Conservation (phyloP, 495 filamentous ascomycete species). For the Lasiosphaeria ovina region DNA sequence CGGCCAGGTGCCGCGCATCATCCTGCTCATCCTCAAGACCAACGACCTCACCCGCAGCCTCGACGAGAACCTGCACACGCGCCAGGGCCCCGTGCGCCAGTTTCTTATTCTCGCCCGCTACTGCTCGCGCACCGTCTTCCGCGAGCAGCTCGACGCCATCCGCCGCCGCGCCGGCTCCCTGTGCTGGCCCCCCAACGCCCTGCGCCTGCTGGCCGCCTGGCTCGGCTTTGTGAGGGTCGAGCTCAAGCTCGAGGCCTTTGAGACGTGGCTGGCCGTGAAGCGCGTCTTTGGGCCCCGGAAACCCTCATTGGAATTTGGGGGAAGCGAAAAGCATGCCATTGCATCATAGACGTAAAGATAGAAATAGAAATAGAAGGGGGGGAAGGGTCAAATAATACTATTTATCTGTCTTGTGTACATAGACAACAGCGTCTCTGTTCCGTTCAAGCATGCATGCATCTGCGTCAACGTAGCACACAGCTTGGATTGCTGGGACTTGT, state of each 20-base stretch:
- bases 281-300: neutral
- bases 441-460: too few relatives aligned
- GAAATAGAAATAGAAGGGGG: too few relatives aligned
- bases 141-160: conserved; percentile 78
- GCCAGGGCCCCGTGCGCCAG: conserved; percentile 79
- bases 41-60: conserved; percentile 95
- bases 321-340: too few relatives aligned
- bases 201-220: conserved; percentile 50
- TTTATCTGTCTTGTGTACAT: too few relatives aligned
- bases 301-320: too few relatives aligned
- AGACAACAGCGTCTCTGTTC: too few relatives aligned
- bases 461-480: too few relatives aligned
- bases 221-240: conserved; percentile 50
- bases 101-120: conserved; percentile 95
- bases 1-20: conserved; percentile 83
- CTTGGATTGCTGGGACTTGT: too few relatives aligned
- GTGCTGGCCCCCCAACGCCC: conserved; percentile 49
- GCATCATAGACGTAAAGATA: too few relatives aligned
- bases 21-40: conserved; percentile 94
- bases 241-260: conserved; percentile 55
- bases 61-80: conserved; percentile 90
- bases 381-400: too few relatives aligned
- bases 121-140: conserved; percentile 82
- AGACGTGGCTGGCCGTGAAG: conserved; percentile 56
- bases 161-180: conserved; percentile 38